A percentile compares a stretch with the other conserved stretches of the same genome.
Evolutionary conservation across 2,329 filamentous ascomycete genomes (phyloP).

Genomic region (Hypoxylon sp.): DNA sequence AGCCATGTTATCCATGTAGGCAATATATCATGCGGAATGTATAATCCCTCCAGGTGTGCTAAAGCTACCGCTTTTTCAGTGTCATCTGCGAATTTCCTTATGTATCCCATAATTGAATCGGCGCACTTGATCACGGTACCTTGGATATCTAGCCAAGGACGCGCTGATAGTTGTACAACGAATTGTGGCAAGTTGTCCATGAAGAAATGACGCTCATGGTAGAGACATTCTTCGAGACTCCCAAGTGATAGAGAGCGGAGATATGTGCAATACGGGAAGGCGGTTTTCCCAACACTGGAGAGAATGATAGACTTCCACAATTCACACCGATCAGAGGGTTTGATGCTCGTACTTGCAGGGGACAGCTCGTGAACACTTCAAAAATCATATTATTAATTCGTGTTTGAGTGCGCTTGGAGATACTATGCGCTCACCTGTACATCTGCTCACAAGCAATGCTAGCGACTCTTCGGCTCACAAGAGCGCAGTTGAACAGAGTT

Average conservation of each 20-base stretch:
- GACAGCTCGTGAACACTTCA: conserved; percentile 64
- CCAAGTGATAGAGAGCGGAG: conserved; percentile 75
- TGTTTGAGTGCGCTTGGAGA: not conserved
- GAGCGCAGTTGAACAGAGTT: conserved; percentile 72
- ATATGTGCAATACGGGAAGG: conserved; percentile 79
- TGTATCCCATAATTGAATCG: conserved; percentile 69
- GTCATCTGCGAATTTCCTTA: conserved; percentile 57
- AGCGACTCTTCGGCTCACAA: conserved; percentile 69
- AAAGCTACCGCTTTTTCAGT: conserved; percentile 66
- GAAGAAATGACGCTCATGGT: conserved; percentile 65
- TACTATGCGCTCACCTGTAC: conserved; percentile 67
- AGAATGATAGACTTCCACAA: conserved; percentile 78
- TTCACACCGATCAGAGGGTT: conserved; percentile 68
- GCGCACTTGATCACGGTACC: conserved; percentile 61
- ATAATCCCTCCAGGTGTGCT: conserved; percentile 69
- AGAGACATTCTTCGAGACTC: conserved; percentile 71
- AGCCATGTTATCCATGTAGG: conserved; percentile 72
- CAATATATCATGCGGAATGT: conserved; percentile 66
- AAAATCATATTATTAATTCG: conserved; percentile 41
- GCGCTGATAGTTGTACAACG: conserved; percentile 47
- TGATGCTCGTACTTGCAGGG: conserved; percentile 58
- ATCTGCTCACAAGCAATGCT: conserved; percentile 72
- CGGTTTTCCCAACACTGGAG: conserved; percentile 73
- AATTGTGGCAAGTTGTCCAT: conserved; percentile 57
- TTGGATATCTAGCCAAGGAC: not conserved